phyloP scores from a whole-genome alignment of 768 basidiomycete species.

The Asterophora lycoperdoides region DNA sequence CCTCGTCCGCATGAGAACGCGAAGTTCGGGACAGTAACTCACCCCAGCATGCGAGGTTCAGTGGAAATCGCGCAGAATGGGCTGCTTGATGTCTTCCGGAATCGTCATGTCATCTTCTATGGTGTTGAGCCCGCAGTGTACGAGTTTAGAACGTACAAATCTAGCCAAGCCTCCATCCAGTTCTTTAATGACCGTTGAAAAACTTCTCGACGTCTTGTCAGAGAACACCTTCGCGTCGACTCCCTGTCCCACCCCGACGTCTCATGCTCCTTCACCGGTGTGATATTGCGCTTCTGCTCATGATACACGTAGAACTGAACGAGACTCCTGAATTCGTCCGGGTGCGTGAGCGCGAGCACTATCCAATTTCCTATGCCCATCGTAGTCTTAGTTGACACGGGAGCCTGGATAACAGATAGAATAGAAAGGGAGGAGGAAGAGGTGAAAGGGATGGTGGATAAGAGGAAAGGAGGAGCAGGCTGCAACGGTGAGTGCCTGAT shows the following conservation, averaged over 20 bases:
- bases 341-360: constrained; percentile 69
- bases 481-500: too few relatives aligned
- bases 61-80: constrained; percentile 80
- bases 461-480: not conserved
- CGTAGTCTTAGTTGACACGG: not conserved
- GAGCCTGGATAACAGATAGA: too few relatives aligned
- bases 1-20: too few relatives aligned
- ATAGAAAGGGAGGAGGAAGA: not conserved
- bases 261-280: constrained; percentile 63
- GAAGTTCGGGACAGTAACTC: not conserved
- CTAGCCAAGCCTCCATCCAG: constrained; percentile 95
- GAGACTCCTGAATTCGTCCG: constrained; percentile 77
- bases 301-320: constrained; percentile 82
- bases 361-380: constrained; percentile 64
- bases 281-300: constrained; percentile 79
- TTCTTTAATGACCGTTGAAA: constrained; percentile 92
- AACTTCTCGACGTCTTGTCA: constrained; percentile 86
- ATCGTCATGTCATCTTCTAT: constrained; percentile 99
- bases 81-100: constrained; percentile 79
- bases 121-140: constrained; percentile 92
- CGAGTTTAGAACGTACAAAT: constrained; percentile 94
- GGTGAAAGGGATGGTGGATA: too few relatives aligned
- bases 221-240: constrained; percentile 84
- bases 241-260: constrained; percentile 85
- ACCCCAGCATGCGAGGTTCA: constrained; percentile 27